These are phyloP conservation scores for Zizania latifolia DNA, from an alignment of 176 grass and related monocot species.

Conservation along the genomic window DNA sequence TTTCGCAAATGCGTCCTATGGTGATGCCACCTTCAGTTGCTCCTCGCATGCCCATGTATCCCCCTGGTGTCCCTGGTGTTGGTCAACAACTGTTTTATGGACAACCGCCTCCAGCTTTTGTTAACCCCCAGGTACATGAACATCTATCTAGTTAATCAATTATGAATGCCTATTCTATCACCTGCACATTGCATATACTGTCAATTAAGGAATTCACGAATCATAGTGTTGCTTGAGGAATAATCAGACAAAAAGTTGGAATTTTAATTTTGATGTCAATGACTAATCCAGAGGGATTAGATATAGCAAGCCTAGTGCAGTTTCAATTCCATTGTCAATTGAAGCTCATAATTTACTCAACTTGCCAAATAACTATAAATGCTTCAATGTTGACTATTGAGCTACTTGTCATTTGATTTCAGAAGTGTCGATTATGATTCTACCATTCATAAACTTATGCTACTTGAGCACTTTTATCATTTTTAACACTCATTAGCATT, in stretches of 20 bases:
- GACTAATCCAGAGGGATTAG: no score
- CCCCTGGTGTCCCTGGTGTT: conserved; percentile 51
- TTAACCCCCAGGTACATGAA: conserved; percentile 57
- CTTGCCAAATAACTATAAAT: background rate
- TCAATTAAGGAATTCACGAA: background rate
- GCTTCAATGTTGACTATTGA: background rate
- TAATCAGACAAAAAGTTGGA: background rate
- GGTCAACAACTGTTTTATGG: conserved; percentile 76
- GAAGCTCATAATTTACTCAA: background rate
- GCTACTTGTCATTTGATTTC: background rate
- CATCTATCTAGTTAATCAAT: background rate
- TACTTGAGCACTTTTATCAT: background rate
- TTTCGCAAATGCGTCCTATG: conserved; percentile 65
- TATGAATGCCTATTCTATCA: background rate
- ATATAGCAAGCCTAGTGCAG: background rate
- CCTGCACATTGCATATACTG: background rate
- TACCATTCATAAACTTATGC: background rate
- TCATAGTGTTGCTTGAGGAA: background rate
- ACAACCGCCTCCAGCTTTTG: conserved; percentile 60
- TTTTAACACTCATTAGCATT: background rate
- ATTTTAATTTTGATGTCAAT: background rate
- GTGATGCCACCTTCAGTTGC: conserved; percentile 48
- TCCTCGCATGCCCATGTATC: conserved; percentile 65
- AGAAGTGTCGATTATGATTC: background rate
- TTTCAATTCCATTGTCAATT: background rate